Percentiles rank a stretch among this genome's conserved stretches.
Conservation (phyloP, 2,329 filamentous ascomycete genomes). For the Ophiocordyceps sinensis region DNA sequence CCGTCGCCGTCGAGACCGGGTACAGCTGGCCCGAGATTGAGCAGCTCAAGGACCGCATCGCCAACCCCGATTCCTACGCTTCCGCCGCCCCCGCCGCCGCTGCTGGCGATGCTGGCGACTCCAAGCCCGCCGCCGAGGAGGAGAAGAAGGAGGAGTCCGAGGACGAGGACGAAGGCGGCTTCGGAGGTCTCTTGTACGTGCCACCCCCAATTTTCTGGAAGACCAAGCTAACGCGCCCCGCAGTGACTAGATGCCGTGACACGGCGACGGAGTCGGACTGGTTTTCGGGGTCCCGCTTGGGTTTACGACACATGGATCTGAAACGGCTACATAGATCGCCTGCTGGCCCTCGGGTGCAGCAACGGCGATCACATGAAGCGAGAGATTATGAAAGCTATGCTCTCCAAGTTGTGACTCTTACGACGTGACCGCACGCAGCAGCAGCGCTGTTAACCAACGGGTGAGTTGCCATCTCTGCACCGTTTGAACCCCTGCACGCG, state of each 20-base stretch:
- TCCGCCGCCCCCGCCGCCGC: slow-evolving; percentile 59
- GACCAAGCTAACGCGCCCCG: slow-evolving; percentile 21
- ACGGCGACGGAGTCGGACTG: slow-evolving; percentile 22
- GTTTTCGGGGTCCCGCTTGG: slow-evolving; percentile 27
- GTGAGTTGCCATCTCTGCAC: neutral
- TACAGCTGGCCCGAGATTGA: slow-evolving; percentile 92
- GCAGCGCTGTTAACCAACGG: neutral
- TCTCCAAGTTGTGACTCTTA: neutral
- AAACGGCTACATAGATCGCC: slow-evolving; percentile 32
- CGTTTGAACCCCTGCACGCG: neutral
- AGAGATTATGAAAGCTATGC: slow-evolving; percentile 13
- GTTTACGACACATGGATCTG: slow-evolving; percentile 28
- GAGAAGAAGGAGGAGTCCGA: slow-evolving; percentile 54
- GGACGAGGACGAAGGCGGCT: slow-evolving; percentile 55
- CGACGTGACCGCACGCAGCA: neutral
- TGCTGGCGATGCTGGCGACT: slow-evolving; percentile 32
- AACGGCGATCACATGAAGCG: slow-evolving; percentile 18
- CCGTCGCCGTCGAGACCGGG: slow-evolving; percentile 81
- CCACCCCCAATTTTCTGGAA: neutral
- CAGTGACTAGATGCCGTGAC: slow-evolving; percentile 37
- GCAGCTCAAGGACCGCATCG: slow-evolving; percentile 98
- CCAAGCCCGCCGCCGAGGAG: slow-evolving; percentile 43
- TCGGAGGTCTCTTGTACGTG: slow-evolving; percentile 66
- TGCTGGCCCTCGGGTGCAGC: slow-evolving; percentile 26
- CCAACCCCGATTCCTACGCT: slow-evolving; percentile 96